Evolutionary conservation across 2,329 filamentous ascomycete species (phyloP).

Genomic region (Coniochaeta sp.): DNA sequence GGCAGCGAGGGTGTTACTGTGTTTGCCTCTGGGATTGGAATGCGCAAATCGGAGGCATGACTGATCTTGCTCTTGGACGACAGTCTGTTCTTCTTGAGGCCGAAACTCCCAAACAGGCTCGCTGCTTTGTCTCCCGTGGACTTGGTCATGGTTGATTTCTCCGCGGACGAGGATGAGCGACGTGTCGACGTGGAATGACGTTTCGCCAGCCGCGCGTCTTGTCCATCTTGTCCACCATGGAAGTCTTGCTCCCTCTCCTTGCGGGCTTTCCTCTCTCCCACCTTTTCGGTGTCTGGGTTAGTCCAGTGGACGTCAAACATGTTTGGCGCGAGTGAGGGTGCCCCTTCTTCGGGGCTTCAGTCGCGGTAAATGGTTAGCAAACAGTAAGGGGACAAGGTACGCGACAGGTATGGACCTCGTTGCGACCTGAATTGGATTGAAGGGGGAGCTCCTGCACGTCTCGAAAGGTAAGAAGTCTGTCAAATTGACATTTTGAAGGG

Average conservation of each 20-base stretch:
- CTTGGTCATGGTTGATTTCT: conserved; percentile 24
- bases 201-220: conserved; percentile 19
- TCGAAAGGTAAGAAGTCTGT: not conserved
- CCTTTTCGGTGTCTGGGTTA: conserved; percentile 44
- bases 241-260: conserved; percentile 34
- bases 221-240: conserved; percentile 22
- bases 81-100: conserved; percentile 23
- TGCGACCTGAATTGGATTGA: not conserved
- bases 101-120: conserved; percentile 35
- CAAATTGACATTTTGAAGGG: not conserved
- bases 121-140: conserved; percentile 27
- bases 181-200: conserved; percentile 32
- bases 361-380: not conserved
- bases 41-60: not conserved
- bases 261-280: conserved; percentile 43
- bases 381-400: not conserved
- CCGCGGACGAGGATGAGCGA: conserved; percentile 33
- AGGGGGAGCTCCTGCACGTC: conserved; percentile 1
- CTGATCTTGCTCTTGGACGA: conserved; percentile 15
- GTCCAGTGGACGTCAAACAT: conserved; percentile 58
- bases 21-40: not conserved
- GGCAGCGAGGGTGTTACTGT: conserved; percentile 12
- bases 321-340: conserved; percentile 6
- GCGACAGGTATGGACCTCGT: conserved; percentile 1
- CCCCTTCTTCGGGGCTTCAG: not conserved